Evolutionary conservation across 192 early-diverging fungal species (phyloP).

Genomic region (Coemansia sp.): DNA sequence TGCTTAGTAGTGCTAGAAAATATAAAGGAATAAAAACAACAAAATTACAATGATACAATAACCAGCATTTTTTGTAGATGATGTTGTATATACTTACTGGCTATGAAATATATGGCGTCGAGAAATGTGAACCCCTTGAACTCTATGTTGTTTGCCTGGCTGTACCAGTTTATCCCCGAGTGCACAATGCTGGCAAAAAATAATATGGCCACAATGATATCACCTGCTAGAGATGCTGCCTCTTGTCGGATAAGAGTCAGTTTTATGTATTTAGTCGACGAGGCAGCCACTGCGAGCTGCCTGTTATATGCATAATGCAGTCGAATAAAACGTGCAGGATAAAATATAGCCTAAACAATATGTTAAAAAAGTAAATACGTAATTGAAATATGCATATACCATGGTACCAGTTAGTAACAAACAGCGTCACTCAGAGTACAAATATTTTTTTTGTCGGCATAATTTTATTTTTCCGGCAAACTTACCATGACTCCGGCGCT

Average conservation of each 20-base stretch:
- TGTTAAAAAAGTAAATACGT: neutral
- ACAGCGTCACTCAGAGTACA: too few species aligned
- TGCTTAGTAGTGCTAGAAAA: neutral
- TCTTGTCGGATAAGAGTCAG: conserved; percentile 39
- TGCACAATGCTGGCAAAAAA: conserved; percentile 44
- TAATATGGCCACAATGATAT: conserved; percentile 39
- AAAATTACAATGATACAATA: neutral
- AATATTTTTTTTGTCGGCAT: too few species aligned
- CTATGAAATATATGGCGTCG: conserved; percentile 50
- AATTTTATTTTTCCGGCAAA: neutral
- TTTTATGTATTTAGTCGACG: conserved; percentile 12
- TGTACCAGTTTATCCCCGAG: conserved; percentile 48
- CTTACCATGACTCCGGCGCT: conserved; percentile 50
- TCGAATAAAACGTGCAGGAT: conserved; percentile 45
- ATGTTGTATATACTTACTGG: conserved; percentile 24
- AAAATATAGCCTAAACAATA: conserved; percentile 40
- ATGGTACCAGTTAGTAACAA: too few species aligned
- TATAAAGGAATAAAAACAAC: neutral
- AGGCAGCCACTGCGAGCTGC: conserved; percentile 23
- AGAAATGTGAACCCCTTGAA: conserved; percentile 33
- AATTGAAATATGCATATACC: too few species aligned
- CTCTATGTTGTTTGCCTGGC: conserved; percentile 16
- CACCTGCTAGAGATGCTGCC: conserved; percentile 28
- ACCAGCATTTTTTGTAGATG: neutral
- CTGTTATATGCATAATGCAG: conserved; percentile 33